These are phyloP conservation scores for Solanum piurae DNA, from an alignment of 257 asterid genomes.

Conservation along the genomic window DNA sequence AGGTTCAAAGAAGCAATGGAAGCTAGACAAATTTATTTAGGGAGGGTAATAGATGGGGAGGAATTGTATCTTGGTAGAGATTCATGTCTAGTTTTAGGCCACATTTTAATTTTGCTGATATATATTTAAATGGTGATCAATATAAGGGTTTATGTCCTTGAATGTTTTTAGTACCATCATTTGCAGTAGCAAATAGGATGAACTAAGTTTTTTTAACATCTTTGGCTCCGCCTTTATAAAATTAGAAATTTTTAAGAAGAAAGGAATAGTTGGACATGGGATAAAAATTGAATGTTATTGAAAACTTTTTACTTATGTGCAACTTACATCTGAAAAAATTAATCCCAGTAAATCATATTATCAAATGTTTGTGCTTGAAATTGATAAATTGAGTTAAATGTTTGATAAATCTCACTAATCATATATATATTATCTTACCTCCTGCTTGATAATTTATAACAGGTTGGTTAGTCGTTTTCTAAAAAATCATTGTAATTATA, in stretches of 20 bases:
- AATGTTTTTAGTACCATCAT: background rate
- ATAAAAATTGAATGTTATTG: background rate
- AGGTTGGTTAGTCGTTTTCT: background rate
- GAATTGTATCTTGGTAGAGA: conserved; percentile 10
- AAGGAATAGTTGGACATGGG: background rate
- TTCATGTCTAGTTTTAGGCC: conserved; percentile 9
- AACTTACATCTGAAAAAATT: background rate
- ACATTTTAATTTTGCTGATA: conserved; percentile 1
- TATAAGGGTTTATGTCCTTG: background rate
- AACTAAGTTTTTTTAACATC: background rate
- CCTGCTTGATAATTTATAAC: background rate
- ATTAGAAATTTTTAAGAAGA: background rate
- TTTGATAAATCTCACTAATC: no score
- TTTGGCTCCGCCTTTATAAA: background rate
- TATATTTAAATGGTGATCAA: conserved; percentile 1
- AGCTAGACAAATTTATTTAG: conserved; percentile 34
- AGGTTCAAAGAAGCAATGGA: conserved; percentile 26
- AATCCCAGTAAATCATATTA: background rate
- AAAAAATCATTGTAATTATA: background rate
- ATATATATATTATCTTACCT: no score
- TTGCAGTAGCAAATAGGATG: background rate
- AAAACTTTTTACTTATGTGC: background rate
- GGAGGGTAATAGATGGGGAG: background rate
- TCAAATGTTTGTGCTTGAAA: no score
- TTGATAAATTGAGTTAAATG: no score